Conservation (phyloP, 108 stramenopile species). For the Craspedostauros australis region DNA sequence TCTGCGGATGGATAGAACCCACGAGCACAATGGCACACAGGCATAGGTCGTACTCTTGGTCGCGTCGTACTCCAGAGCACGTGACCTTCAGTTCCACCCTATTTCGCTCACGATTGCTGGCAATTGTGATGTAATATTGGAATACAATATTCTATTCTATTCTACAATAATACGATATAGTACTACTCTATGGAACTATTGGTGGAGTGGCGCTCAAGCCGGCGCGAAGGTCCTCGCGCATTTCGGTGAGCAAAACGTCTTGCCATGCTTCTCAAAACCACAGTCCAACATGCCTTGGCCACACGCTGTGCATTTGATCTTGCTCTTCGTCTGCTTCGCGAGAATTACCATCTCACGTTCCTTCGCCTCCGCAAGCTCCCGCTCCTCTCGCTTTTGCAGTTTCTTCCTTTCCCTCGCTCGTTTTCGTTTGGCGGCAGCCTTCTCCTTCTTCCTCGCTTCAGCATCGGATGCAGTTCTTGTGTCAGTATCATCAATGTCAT, state of each 20-base stretch:
- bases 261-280: constrained; percentile 53
- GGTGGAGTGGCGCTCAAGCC: neutral
- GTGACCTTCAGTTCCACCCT: too few species aligned
- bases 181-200: too few species aligned
- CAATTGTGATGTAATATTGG: too few species aligned
- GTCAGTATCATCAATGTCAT: neutral
- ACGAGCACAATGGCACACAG: too few species aligned
- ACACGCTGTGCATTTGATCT: constrained; percentile 35
- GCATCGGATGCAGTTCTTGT: neutral
- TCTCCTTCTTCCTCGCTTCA: constrained; percentile 19
- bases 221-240: constrained; percentile 46
- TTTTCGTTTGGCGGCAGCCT: constrained; percentile 40
- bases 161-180: too few species aligned
- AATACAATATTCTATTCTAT: too few species aligned
- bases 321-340: constrained; percentile 26
- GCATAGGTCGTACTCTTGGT: too few species aligned
- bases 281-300: constrained; percentile 37
- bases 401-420: constrained; percentile 45
- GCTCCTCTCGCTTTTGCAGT: constrained; percentile 27
- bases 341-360: constrained; percentile 13
- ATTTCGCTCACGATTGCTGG: too few species aligned
- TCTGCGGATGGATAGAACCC: too few species aligned
- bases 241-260: constrained; percentile 41
- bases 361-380: constrained; percentile 9
- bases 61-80: too few species aligned